phyloP scores from a whole-genome alignment of 2,329 filamentous ascomycete species.

The Clonostachys sp. region DNA sequence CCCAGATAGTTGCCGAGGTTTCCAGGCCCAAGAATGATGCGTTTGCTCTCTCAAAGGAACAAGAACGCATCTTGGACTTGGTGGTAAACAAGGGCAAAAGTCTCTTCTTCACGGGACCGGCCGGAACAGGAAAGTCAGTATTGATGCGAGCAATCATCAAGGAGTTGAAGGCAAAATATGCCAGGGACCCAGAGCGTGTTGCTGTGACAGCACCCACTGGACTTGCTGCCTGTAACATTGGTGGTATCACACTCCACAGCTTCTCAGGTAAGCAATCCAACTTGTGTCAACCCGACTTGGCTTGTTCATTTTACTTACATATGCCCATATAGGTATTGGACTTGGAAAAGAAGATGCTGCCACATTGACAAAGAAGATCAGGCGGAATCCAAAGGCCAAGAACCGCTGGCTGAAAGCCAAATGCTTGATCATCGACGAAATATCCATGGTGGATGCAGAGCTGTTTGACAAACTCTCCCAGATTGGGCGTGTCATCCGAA shows the following conservation, averaged over 20 bases:
- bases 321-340: slow-evolving; percentile 54
- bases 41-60: slow-evolving; percentile 79
- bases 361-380: slow-evolving; percentile 84
- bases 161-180: slow-evolving; percentile 72
- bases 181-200: slow-evolving; percentile 73
- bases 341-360: slow-evolving; percentile 84
- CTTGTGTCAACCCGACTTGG: neutral
- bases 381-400: slow-evolving; percentile 81
- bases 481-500: slow-evolving; percentile 79
- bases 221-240: slow-evolving; percentile 93
- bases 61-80: slow-evolving; percentile 75
- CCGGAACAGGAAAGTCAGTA: slow-evolving; percentile 95
- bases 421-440: slow-evolving; percentile 85
- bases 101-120: slow-evolving; percentile 97
- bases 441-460: slow-evolving; percentile 98
- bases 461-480: slow-evolving; percentile 94
- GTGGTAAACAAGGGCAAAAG: slow-evolving; percentile 79
- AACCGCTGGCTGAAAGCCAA: slow-evolving; percentile 86
- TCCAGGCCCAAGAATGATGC: slow-evolving; percentile 35
- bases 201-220: slow-evolving; percentile 95
- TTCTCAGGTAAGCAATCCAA: slow-evolving; percentile 62
- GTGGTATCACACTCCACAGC: slow-evolving; percentile 91
- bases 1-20: slow-evolving; percentile 26
- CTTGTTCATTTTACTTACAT: neutral
- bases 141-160: slow-evolving; percentile 88